Conservation (phyloP, 306 rosid genomes). For the Pueraria montana region DNA sequence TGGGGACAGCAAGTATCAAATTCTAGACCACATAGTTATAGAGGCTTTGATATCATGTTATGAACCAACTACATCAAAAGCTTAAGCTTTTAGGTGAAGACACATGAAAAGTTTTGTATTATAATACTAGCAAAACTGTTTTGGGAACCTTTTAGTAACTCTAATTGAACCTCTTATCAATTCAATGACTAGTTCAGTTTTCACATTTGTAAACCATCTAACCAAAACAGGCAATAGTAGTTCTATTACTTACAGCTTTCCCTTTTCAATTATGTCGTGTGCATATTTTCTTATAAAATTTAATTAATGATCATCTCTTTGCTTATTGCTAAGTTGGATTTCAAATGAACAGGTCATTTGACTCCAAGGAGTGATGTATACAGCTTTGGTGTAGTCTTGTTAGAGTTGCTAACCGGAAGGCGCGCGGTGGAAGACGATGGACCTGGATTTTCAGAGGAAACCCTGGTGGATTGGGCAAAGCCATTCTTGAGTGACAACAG, state of each 20-base stretch:
- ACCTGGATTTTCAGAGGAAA: conserved; percentile 71
- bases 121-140: background rate
- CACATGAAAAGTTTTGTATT: background rate
- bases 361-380: conserved; percentile 88
- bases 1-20: background rate
- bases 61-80: background rate
- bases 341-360: conserved; percentile 79
- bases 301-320: background rate
- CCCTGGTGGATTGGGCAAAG: conserved; percentile 91
- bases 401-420: conserved; percentile 85
- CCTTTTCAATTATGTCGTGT: background rate
- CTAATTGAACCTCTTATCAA: background rate
- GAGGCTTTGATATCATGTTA: background rate
- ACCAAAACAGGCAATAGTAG: background rate
- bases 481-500: conserved; percentile 74
- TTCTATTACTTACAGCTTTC: background rate
- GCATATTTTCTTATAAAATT: background rate
- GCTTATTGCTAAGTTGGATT: conserved; percentile 18
- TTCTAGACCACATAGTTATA: background rate
- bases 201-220: background rate
- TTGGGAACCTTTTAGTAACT: background rate
- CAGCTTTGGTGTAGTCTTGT: conserved; percentile 84
- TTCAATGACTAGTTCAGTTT: background rate
- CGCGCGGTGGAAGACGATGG: conserved; percentile 70
- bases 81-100: background rate